Evolutionary conservation across 2,329 filamentous ascomycete species (phyloP), one percentile per base, ranked within the genome.

Genomic region (Cercospora brassicicola): DNA sequence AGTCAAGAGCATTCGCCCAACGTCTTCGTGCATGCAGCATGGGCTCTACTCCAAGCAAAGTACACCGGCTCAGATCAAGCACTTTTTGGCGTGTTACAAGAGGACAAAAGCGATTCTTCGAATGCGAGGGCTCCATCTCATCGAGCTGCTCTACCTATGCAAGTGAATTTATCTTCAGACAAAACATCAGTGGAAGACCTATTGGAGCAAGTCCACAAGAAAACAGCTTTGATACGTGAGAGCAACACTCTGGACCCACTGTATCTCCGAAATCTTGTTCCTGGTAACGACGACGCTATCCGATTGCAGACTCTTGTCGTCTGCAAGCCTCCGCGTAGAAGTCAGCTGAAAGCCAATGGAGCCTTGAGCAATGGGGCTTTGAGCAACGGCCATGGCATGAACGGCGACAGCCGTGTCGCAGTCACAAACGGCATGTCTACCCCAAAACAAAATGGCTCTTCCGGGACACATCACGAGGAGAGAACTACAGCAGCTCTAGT

Each of bases 51-150:
- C 7, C 28, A 61, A 33, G 28, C 63, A 6, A 59, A 62, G 5
- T 60, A 66, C 23, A 65, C 64, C 8, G 55, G 61, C 28, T 59
- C 59, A 4, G 20, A 57, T n/a, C 56, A 68, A 15, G 67, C 62
- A 13, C 42, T 68, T 6, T 66, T 68, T 10, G 67, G 59, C 8
- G 11, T 60, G 31, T n/a, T 39, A 7, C 57, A 60, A 18, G 31
- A 60, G 2, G 13, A n/a, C 1, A 4, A 23, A n/a, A 5, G 26
- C 5, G 9, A 42, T 26, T 4, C 3, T n/a, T 11, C 15, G 31
- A n/a, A 26, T n/a, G 9, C 31, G 9, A 33, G 31, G 31, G 2
- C 31, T 11, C n/a, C 30, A n/a, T 3, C 31, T 15, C 31, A 26
- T 15, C 11, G 23, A 23, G n/a, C 15, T 20, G 31, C 33, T 39